Percentiles rank a stretch among this genome's conserved stretches.
These are phyloP conservation scores for Telopea speciosissima DNA, from an alignment of 177 flowering plant genomes.

Conservation along the genomic window DNA sequence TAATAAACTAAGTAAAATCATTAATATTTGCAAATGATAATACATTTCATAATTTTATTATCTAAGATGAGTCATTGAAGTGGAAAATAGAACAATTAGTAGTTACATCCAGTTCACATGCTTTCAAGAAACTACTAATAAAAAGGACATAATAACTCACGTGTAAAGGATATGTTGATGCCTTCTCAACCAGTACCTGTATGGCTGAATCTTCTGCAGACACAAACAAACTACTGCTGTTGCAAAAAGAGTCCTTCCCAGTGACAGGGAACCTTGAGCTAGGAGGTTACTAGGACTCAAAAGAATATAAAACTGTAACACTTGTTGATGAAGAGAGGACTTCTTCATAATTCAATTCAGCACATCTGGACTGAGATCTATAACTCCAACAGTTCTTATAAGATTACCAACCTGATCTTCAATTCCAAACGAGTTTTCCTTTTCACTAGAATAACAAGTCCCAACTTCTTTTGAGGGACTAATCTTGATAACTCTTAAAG, in stretches of 20 bases:
- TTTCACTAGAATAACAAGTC: neutral
- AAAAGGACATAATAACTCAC: no score
- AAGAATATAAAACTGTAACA: neutral
- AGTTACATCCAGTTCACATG: no score
- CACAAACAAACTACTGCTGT: slow-evolving; percentile 8
- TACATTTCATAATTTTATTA: no score
- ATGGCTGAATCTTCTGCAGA: slow-evolving; percentile 13
- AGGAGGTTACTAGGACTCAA: neutral
- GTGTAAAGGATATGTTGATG: no score
- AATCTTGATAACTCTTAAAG: slow-evolving; percentile 2
- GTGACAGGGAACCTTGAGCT: slow-evolving; percentile 24
- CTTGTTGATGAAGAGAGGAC: slow-evolving; percentile 6
- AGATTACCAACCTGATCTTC: slow-evolving; percentile 20
- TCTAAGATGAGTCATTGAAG: no score
- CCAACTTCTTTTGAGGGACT: slow-evolving; percentile 10
- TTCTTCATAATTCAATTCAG: slow-evolving; percentile 9
- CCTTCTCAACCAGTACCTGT: slow-evolving; percentile 11
- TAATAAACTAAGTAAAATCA: no score
- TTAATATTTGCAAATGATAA: no score
- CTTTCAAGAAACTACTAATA: no score
- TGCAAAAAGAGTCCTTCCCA: slow-evolving; percentile 20
- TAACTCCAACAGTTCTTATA: slow-evolving; percentile 12
- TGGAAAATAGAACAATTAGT: no score
- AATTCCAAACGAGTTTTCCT: slow-evolving; percentile 10
- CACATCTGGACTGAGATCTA: slow-evolving; percentile 13